Percentiles rank a stretch among this genome's conserved stretches.
phyloP scores from a whole-genome alignment of 2,329 filamentous ascomycete genomes.

The Diplodia mutila region DNA sequence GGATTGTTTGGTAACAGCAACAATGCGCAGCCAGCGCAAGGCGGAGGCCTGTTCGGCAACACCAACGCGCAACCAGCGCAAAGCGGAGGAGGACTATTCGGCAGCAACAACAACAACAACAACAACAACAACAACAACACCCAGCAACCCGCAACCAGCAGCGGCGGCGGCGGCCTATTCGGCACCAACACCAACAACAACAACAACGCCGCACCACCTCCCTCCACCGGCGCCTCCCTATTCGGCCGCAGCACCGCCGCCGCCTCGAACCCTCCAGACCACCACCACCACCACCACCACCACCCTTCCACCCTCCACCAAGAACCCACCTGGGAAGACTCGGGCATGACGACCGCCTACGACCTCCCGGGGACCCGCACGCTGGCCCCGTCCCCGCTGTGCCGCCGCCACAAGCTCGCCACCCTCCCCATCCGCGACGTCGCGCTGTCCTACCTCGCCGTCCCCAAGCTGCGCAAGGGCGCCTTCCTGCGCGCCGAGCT shows the following conservation, averaged over 20 bases:
- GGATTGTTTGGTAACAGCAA: not conserved
- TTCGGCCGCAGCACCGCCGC: not conserved
- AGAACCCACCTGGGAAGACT: constrained; percentile 54
- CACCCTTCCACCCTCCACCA: not conserved
- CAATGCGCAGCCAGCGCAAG: not conserved
- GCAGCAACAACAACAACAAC: not conserved
- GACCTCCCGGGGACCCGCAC: constrained; percentile 64
- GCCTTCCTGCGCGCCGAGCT: constrained; percentile 64
- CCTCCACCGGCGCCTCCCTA: not conserved
- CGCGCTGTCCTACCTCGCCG: constrained; percentile 59
- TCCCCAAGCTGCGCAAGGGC: constrained; percentile 63
- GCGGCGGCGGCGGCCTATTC: not conserved
- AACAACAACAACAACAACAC: not conserved
- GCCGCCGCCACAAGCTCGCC: constrained; percentile 58
- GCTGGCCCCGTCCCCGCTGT: constrained; percentile 51
- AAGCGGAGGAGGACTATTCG: not conserved
- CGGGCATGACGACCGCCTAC: constrained; percentile 64
- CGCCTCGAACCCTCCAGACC: not conserved
- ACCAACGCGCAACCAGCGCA: not conserved
- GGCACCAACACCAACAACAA: not conserved
- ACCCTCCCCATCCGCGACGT: constrained; percentile 57
- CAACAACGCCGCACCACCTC: not conserved
- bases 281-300: not conserved
- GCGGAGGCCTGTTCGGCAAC: constrained; percentile 1
- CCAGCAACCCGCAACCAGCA: not conserved